These are phyloP conservation scores for Globisporangium cystogenes DNA, from an alignment of 352 stramenopile genomes.

Conservation along the genomic window DNA sequence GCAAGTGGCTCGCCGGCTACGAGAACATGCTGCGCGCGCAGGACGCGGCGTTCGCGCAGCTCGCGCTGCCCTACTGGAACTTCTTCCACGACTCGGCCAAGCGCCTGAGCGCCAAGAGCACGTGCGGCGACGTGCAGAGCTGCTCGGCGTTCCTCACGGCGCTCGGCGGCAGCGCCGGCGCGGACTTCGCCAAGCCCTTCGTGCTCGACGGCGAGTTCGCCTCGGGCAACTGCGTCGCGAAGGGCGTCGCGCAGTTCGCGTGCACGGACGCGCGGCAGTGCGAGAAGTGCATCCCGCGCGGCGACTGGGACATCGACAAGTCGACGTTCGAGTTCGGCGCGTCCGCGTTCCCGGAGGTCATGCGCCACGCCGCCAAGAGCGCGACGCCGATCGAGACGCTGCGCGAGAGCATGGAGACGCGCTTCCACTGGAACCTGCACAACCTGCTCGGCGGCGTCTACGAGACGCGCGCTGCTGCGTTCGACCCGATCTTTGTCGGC, in stretches of 20 bases:
- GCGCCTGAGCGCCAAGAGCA: slow-evolving; percentile 29
- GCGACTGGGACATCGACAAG: slow-evolving; percentile 54
- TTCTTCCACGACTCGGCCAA: slow-evolving; percentile 54
- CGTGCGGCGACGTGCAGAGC: slow-evolving; percentile 29
- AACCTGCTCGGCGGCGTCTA: slow-evolving; percentile 33
- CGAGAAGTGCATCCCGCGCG: slow-evolving; percentile 55
- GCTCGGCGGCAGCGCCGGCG: slow-evolving; percentile 43
- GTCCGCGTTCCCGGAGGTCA: slow-evolving; percentile 53
- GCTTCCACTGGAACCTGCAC: slow-evolving; percentile 37
- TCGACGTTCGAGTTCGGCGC: slow-evolving; percentile 64
- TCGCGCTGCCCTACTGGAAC: slow-evolving; percentile 69
- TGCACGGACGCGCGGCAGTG: slow-evolving; percentile 30
- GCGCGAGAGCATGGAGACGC: slow-evolving; percentile 24
- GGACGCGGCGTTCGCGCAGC: slow-evolving; percentile 26
- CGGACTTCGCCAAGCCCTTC: slow-evolving; percentile 17
- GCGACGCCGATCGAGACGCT: slow-evolving; percentile 24
- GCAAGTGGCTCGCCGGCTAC: slow-evolving; percentile 60
- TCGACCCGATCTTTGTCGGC: slow-evolving; percentile 33
- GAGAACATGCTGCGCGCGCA: slow-evolving; percentile 66
- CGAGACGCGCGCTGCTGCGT: slow-evolving; percentile 25
- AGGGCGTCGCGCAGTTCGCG: slow-evolving; percentile 32
- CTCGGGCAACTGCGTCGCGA: slow-evolving; percentile 53
- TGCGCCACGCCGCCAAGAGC: slow-evolving; percentile 34
- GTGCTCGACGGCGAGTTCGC: slow-evolving; percentile 24
- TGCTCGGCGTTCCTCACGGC: slow-evolving; percentile 49